Conservation (phyloP, 176 grass and related monocot species). For the Microstegium vimineum region DNA sequence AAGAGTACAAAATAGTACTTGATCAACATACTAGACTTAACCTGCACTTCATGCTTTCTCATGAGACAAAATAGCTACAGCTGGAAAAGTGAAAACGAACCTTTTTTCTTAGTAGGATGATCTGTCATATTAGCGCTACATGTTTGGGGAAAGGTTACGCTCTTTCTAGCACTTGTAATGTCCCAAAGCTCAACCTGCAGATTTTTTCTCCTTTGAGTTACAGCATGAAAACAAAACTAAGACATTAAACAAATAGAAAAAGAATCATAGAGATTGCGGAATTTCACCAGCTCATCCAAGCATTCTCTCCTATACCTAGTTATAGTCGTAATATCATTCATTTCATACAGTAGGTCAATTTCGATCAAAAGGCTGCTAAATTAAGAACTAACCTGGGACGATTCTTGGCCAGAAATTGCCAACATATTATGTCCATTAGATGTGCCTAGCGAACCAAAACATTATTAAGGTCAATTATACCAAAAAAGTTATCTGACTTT, state of each 20-base stretch:
- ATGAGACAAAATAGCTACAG: background rate
- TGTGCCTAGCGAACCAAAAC: constrained; percentile 23
- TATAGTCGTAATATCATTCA: background rate
- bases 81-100: constrained; percentile 28
- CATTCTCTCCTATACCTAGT: background rate
- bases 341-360: constrained; percentile 1
- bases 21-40: background rate
- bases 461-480: constrained; percentile 10
- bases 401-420: constrained; percentile 76
- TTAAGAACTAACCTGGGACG: constrained; percentile 46
- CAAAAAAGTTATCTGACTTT: background rate
- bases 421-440: constrained; percentile 47
- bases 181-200: constrained; percentile 91
- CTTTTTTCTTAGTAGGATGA: constrained; percentile 61
- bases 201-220: constrained; percentile 9
- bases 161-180: constrained; percentile 49
- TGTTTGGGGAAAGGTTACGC: constrained; percentile 59
- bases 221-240: constrained; percentile 16
- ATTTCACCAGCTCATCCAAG: background rate
- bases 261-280: background rate
- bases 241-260: constrained; percentile 27
- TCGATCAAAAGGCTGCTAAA: constrained; percentile 1
- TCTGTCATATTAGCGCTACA: constrained; percentile 26
- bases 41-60: background rate
- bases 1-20: background rate